These are phyloP conservation scores for Jamesozyma piceae DNA, from an alignment of 805 yeast genomes.

Conservation along the genomic window DNA sequence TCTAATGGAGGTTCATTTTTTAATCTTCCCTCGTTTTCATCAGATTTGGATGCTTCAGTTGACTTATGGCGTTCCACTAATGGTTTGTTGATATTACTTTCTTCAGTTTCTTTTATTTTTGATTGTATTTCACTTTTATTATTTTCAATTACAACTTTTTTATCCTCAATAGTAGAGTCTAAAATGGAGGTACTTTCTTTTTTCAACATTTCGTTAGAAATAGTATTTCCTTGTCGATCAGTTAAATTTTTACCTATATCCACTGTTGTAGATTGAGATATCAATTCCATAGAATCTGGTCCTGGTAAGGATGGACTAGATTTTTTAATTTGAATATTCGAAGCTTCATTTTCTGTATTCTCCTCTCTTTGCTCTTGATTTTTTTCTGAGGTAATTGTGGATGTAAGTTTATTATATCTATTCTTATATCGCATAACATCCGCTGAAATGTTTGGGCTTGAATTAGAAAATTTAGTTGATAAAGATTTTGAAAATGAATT, in stretches of 20 bases:
- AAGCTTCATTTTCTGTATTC: no score
- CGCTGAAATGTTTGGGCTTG: not conserved
- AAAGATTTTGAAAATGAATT: constrained; percentile 11
- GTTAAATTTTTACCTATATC: no score
- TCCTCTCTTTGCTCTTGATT: no score
- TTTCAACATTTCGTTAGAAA: no score
- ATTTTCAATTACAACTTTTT: no score
- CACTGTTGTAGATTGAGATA: no score
- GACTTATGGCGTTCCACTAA: not conserved
- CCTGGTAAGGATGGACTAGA: not conserved
- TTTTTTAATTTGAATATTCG: not conserved
- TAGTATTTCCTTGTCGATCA: no score
- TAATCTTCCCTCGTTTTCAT: not conserved
- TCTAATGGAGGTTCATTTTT: not conserved
- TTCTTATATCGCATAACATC: not conserved
- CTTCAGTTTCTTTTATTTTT: not conserved
- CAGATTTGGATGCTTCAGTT: not conserved
- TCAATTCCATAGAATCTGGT: not conserved
- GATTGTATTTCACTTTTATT: no score
- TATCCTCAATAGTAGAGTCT: no score
- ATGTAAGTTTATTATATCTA: not conserved
- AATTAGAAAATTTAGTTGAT: not conserved
- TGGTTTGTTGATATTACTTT: not conserved
- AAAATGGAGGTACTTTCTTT: no score
- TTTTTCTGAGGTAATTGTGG: no score